A percentile compares a stretch with the other conserved stretches of the same genome.
These are phyloP conservation scores for Podaxis carcinomalis DNA, from an alignment of 768 basidiomycete species.

Conservation along the genomic window DNA sequence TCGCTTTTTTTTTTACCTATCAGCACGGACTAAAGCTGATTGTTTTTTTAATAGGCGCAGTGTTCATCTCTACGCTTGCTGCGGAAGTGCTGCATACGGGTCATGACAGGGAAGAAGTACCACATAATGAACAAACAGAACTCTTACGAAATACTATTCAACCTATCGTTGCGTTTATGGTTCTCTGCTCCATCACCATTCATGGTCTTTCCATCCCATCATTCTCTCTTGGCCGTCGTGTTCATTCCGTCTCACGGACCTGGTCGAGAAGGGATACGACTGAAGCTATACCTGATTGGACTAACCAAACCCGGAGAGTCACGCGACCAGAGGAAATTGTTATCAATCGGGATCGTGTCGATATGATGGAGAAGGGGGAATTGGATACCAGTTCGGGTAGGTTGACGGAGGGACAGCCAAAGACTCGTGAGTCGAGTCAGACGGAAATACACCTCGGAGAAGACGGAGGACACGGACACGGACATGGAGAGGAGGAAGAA, in stretches of 20 bases:
- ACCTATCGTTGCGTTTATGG: conserved; percentile 94
- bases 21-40: neutral
- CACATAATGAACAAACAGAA: conserved; percentile 43
- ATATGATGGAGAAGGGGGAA: conserved; percentile 24
- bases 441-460: neutral
- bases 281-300: conserved; percentile 67
- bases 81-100: conserved; percentile 48
- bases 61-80: conserved; percentile 90
- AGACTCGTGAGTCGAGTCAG: neutral
- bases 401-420: neutral
- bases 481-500: too few relatives aligned
- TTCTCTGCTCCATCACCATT: conserved; percentile 82
- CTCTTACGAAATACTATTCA: conserved; percentile 74
- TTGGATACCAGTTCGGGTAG: neutral
- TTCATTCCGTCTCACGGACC: conserved; percentile 87
- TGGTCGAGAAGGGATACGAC: conserved; percentile 72
- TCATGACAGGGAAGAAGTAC: conserved; percentile 35
- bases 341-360: conserved; percentile 72
- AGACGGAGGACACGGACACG: neutral
- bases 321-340: conserved; percentile 72
- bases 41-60: conserved; percentile 50
- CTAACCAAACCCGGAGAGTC: conserved; percentile 69
- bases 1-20: neutral
- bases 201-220: conserved; percentile 92
- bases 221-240: conserved; percentile 87